Base-by-base conservation (phyloP, 2,329 filamentous ascomycete genomes). In the Fusarium ramigenum region DNA sequence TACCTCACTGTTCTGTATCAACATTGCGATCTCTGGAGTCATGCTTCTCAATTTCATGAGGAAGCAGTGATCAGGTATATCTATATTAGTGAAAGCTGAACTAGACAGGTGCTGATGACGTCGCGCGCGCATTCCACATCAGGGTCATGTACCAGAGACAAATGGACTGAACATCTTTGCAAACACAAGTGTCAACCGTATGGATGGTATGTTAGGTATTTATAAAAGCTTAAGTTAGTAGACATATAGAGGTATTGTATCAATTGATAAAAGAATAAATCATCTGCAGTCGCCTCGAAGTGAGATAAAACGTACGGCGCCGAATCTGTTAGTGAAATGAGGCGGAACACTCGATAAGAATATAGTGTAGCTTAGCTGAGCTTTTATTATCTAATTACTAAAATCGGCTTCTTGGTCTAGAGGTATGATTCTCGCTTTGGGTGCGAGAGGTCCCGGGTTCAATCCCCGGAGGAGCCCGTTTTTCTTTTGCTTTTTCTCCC, bases 391-490 rank as follows among this genome's bases (percentile, higher is more conserved):
- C 7, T 21, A 2, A 32, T 8, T 25, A n/a, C 15, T 14, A 28
- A 40, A n/a, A 36, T 46, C 3, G 69, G 69, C 69, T 72, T 63
- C 61, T 69, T 72, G 70, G 70, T 72, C 70, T 72, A 72, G 70
- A 43, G 56, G 70, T 72, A 72, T 73, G 70, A 72, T 72, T 73
- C 70, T 36, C 18, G 65, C 70, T 72, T 72, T 72, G 70, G 70
- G 70, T 84, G 82, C 82, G 78, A 80, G 82, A 83, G 82, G 82
- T 83, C 82, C 82, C 82, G 83, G 81, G 83, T 84, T 84, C 83
- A 82, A 84, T 83, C 81, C 83, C 81, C 83, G 83, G 83, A 81
- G 66, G 69, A 72, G 69, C 69, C 69, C 69, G 10, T 43, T 43
- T 43, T 12, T 2, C 4, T 39, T 53, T 28, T 53, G 9, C 7